Percentiles rank a stretch among this genome's conserved stretches.
Conservation (phyloP, 2,329 filamentous ascomycete genomes). For the Colletotrichum nymphaeae region DNA sequence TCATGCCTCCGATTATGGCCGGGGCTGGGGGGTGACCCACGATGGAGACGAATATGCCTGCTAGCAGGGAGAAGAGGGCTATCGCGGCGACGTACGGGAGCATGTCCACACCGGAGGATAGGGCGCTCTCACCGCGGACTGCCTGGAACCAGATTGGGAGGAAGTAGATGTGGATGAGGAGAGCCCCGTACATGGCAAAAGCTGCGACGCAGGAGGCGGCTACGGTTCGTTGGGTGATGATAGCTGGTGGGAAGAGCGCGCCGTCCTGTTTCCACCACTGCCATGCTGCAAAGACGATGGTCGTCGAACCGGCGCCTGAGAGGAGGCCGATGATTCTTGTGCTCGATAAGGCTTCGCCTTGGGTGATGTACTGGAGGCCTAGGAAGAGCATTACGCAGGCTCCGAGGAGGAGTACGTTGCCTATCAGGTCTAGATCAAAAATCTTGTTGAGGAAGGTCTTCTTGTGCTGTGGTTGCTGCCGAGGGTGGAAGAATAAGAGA, state of each 20-base stretch:
- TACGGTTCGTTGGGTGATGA: constrained; percentile 56
- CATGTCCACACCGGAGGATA: constrained; percentile 46
- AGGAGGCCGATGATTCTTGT: constrained; percentile 55
- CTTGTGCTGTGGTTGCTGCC: constrained; percentile 40
- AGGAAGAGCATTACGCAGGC: constrained; percentile 58
- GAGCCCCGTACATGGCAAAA: constrained; percentile 53
- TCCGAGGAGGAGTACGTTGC: constrained; percentile 56
- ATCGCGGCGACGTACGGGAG: constrained; percentile 46
- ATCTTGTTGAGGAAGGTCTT: constrained; percentile 40
- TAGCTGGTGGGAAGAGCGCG: constrained; percentile 56
- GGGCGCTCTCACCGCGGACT: constrained; percentile 44
- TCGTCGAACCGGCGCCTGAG: constrained; percentile 39
- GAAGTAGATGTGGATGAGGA: constrained; percentile 58
- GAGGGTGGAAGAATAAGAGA: constrained; percentile 41
- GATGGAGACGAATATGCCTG: constrained; percentile 53
- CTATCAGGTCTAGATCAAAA: constrained; percentile 49
- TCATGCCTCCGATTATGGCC: constrained; percentile 40
- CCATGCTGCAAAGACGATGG: constrained; percentile 52
- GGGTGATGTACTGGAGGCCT: constrained; percentile 59
- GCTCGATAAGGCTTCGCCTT: constrained; percentile 55
- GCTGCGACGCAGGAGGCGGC: constrained; percentile 51
- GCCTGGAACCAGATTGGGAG: constrained; percentile 56
- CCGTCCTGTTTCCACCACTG: constrained; percentile 55
- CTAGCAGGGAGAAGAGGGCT: constrained; percentile 41
- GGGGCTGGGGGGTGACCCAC: constrained; percentile 52